Evolutionary conservation across 1,139 yeast genomes (phyloP).

Genomic region (Yamadazyma spencermartinsiae): DNA sequence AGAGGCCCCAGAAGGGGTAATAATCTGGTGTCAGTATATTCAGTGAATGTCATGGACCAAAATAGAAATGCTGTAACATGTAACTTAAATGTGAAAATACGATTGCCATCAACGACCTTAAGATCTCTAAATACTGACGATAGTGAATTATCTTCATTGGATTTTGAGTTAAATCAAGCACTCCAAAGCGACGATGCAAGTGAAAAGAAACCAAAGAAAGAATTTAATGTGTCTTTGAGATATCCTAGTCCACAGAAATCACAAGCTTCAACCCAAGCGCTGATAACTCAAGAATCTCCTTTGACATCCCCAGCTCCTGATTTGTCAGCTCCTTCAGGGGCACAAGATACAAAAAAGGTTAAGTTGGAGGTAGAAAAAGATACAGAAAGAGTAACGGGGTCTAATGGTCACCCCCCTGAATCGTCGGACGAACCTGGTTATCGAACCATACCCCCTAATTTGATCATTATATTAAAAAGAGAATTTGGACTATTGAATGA

Average conservation of each 20-base stretch:
- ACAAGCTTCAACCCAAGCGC: not conserved
- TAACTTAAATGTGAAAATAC: slow-evolving; percentile 16
- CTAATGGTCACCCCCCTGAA: no score
- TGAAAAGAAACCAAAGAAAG: no score
- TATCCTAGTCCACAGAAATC: slow-evolving; percentile 3
- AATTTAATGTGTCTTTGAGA: slow-evolving; percentile 7
- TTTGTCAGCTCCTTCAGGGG: not conserved
- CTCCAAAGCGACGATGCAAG: slow-evolving; percentile 3
- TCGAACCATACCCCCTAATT: slow-evolving; percentile 28
- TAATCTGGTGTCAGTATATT: slow-evolving; percentile 9
- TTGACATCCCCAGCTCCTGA: not conserved
- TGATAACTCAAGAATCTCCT: not conserved
- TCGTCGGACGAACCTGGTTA: slow-evolving; percentile 11
- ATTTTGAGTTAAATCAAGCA: slow-evolving; percentile 19
- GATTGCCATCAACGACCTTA: slow-evolving; percentile 17
- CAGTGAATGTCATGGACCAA: slow-evolving; percentile 5
- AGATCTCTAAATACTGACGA: slow-evolving; percentile 4
- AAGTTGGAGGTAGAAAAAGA: not conserved
- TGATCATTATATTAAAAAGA: slow-evolving; percentile 21
- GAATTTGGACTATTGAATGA: slow-evolving; percentile 24
- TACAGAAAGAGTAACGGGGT: not conserved
- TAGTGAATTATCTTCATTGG: slow-evolving; percentile 17
- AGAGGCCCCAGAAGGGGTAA: slow-evolving; percentile 9
- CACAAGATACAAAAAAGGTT: not conserved
- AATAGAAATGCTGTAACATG: not conserved